phyloP scores from a whole-genome alignment of 2,329 filamentous ascomycete species.

The Penicillium sp. region DNA sequence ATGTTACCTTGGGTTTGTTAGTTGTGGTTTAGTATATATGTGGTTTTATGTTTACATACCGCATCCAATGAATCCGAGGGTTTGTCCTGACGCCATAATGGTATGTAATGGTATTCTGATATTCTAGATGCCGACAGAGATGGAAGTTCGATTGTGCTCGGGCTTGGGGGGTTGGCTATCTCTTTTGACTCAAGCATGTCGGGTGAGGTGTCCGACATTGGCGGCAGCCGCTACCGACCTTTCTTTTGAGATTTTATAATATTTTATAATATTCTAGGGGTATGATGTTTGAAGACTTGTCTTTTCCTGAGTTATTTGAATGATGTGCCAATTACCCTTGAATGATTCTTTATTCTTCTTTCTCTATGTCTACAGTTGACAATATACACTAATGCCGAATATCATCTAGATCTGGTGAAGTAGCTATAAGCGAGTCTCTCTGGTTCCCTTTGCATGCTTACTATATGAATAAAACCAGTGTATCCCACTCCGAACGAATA shows the following conservation, averaged over 20 bases:
- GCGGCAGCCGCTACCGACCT: not conserved
- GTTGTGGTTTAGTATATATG: not conserved
- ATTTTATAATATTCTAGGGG: not conserved
- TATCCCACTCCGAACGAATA: not conserved
- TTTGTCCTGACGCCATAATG: constrained; percentile 9
- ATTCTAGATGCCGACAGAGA: not conserved
- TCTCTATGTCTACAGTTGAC: not conserved
- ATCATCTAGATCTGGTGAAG: not conserved
- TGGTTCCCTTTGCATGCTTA: not conserved
- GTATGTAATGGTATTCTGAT: not conserved
- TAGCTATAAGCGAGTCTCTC: not conserved
- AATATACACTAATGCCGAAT: not conserved
- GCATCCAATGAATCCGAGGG: constrained; percentile 21
- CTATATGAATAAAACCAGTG: not conserved
- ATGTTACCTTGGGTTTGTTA: constrained; percentile 31
- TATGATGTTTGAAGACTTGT: not conserved
- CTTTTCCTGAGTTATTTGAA: not conserved
- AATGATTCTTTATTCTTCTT: not conserved
- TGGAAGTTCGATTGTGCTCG: not conserved
- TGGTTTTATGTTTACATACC: constrained; percentile 4
- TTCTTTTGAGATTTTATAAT: not conserved
- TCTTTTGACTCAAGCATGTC: not conserved
- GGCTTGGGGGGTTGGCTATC: not conserved
- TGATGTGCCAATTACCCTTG: not conserved
- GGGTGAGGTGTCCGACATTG: constrained; percentile 1